Evolutionary conservation across 2,329 filamentous ascomycete genomes (phyloP), one percentile per base, ranked within the genome.

Genomic region (Tetracladium maxilliforme): DNA sequence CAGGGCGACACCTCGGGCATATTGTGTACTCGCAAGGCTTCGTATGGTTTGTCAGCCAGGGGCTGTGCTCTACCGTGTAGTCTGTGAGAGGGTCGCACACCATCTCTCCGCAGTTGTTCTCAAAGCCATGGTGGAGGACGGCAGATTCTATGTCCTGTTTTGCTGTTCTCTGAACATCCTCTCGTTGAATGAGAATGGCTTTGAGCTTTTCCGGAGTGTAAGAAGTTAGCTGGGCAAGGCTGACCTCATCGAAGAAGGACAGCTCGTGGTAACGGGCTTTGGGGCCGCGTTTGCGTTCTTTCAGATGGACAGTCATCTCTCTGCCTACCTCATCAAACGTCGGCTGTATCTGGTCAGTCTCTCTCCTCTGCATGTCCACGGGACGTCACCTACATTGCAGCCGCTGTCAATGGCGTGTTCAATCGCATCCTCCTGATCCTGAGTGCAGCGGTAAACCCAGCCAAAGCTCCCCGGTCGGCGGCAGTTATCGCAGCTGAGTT

Each of bases 371-470:
- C n/a, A n/a, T n/a, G n/a, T n/a, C n/a, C n/a, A n/a, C n/a, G n/a
- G n/a, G n/a, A n/a, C n/a, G n/a, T n/a, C n/a, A n/a, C n/a, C n/a
- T 37, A 52, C 47, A 20, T 30, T 31, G 21, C 26, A 30, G n/a
- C 40, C 39, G 14, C 37, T 38, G 15, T 41, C 34, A 9, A 48
- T 36, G 11, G 47, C 44, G 21, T 54, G 47, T 11, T 53, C 45
- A 16, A 64, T 39, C 20, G 54, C 37, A 10, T 50, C 41, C 16
- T 66, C 57, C 8, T 52, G 53, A 37, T 84, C 78, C 42, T 80
- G 68, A 9, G 61, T 65, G 46, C 82, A 90, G 30, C 64, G 58
- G 45, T 81, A 90, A 13, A 90, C 51, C 67, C 76, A 90, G 14
- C 78, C 77, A 26, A 74, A 57, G 10, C 58, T 49, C 1, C 74